Percentiles rank a stretch among this genome's conserved stretches.
Conservation (phyloP, 768 basidiomycete genomes). For the Bullera alba region DNA sequence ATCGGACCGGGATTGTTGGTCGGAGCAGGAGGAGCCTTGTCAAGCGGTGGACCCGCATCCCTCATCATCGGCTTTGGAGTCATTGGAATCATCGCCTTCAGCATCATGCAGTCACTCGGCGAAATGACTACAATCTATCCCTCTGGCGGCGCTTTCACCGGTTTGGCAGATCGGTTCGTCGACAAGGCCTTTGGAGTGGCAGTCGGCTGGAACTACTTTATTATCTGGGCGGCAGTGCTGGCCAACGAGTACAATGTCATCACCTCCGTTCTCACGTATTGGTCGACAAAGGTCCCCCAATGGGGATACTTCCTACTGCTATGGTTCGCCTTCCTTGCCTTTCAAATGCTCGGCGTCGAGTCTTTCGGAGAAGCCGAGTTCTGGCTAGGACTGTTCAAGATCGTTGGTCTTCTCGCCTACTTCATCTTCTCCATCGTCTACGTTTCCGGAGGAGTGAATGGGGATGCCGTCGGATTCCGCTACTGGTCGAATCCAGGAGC, state of each 20-base stretch:
- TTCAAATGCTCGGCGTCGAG: constrained; percentile 41
- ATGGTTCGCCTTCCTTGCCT: constrained; percentile 64
- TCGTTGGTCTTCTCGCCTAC: constrained; percentile 52
- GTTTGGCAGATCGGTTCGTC: constrained; percentile 38
- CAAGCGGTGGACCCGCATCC: constrained; percentile 37
- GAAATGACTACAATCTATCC: constrained; percentile 10
- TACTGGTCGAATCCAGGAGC: constrained; percentile 89
- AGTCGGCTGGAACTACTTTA: constrained; percentile 9
- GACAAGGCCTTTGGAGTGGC: constrained; percentile 47
- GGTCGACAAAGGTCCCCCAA: constrained; percentile 52
- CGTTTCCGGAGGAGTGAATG: constrained; percentile 76
- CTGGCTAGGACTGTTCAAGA: constrained; percentile 84
- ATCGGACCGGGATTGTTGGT: constrained; percentile 56
- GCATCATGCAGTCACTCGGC: neutral
- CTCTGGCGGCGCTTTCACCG: constrained; percentile 19
- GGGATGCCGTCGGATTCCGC: constrained; percentile 49
- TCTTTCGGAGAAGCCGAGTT: constrained; percentile 60
- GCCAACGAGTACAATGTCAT: constrained; percentile 70
- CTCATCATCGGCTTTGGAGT: constrained; percentile 32
- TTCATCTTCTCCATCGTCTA: constrained; percentile 62
- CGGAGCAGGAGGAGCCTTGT: constrained; percentile 45
- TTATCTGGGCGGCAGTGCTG: constrained; percentile 51
- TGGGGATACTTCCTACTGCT: constrained; percentile 76
- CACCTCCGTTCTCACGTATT: constrained; percentile 58
- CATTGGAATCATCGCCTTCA: constrained; percentile 8